Evolutionary conservation across 805 yeast species (phyloP).

Genomic region (Lipomyces japonicus): DNA sequence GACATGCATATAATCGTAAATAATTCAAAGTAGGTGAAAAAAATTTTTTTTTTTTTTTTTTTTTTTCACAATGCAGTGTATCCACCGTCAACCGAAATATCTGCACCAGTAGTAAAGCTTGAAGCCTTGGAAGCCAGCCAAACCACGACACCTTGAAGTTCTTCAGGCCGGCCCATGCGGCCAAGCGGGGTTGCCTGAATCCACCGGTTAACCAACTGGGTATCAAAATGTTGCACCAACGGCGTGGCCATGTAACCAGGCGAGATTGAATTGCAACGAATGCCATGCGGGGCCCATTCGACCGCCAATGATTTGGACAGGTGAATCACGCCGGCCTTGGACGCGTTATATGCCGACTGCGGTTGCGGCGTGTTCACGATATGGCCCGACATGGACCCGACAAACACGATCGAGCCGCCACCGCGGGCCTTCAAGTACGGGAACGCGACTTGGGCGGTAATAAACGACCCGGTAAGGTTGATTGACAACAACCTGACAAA

Average conservation of each 20-base stretch:
- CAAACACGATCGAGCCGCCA: slow-evolving; percentile 58
- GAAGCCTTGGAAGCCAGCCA: slow-evolving; percentile 74
- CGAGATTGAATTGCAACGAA: slow-evolving; percentile 60
- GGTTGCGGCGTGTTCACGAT: slow-evolving; percentile 72
- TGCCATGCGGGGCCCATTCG: slow-evolving; percentile 67
- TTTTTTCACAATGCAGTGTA: slow-evolving; percentile 72
- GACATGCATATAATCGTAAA: too few species aligned
- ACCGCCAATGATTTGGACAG: slow-evolving; percentile 61
- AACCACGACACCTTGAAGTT: slow-evolving; percentile 71
- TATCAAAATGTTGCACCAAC: slow-evolving; percentile 44
- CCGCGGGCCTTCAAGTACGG: slow-evolving; percentile 57
- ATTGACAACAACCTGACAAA: slow-evolving; percentile 64
- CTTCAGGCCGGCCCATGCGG: slow-evolving; percentile 82
- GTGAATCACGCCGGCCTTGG: slow-evolving; percentile 68
- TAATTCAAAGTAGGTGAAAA: too few species aligned
- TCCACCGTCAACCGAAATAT: slow-evolving; percentile 81
- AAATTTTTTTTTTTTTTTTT: too few species aligned
- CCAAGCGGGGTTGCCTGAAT: slow-evolving; percentile 41
- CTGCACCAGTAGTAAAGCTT: slow-evolving; percentile 79
- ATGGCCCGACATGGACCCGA: slow-evolving; percentile 69
- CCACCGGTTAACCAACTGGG: slow-evolving; percentile 59
- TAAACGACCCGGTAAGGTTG: slow-evolving; percentile 61
- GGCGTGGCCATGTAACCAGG: slow-evolving; percentile 71
- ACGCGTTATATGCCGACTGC: slow-evolving; percentile 64
- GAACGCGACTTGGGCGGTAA: slow-evolving; percentile 62